phyloP scores from a whole-genome alignment of 2,329 filamentous ascomycete species.

The Domatiomyces globalis region DNA sequence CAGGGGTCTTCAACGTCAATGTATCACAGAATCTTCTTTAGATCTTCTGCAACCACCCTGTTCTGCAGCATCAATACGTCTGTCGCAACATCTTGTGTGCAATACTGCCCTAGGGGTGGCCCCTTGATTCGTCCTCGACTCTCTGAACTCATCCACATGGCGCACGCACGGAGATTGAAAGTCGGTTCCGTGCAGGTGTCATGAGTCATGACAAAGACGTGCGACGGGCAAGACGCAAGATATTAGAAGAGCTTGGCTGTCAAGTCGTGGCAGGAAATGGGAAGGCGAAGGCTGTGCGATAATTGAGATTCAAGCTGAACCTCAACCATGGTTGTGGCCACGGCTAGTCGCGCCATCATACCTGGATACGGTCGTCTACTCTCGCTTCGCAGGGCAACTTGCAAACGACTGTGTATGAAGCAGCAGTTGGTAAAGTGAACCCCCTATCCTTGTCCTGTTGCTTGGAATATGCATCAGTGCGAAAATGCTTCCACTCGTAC shows the following conservation, averaged over 20 bases:
- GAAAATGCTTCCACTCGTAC: not conserved
- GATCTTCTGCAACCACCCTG: not conserved
- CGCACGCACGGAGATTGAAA: conserved; percentile 12
- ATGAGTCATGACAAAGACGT: conserved; percentile 17
- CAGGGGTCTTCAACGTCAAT: not conserved
- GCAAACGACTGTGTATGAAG: not conserved
- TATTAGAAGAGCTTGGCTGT: not conserved
- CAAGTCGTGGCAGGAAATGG: not conserved
- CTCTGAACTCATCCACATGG: conserved; percentile 1
- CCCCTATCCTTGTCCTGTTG: not conserved
- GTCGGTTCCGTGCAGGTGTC: conserved; percentile 10
- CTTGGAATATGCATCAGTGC: not conserved
- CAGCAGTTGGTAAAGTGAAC: not conserved
- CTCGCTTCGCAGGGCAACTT: not conserved
- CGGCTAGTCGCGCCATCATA: not conserved
- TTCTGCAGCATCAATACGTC: not conserved
- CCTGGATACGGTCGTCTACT: not conserved
- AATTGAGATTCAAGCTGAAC: conserved; percentile 15
- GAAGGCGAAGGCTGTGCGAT: conserved; percentile 9
- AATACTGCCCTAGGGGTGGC: not conserved
- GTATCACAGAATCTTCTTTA: not conserved
- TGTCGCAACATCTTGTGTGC: not conserved
- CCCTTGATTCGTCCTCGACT: not conserved
- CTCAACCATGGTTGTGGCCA: conserved; percentile 9
- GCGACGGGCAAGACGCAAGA: conserved; percentile 13